These are phyloP conservation scores for Umbelopsis sp. DNA, from an alignment of 192 early-diverging fungal genomes.

Conservation along the genomic window DNA sequence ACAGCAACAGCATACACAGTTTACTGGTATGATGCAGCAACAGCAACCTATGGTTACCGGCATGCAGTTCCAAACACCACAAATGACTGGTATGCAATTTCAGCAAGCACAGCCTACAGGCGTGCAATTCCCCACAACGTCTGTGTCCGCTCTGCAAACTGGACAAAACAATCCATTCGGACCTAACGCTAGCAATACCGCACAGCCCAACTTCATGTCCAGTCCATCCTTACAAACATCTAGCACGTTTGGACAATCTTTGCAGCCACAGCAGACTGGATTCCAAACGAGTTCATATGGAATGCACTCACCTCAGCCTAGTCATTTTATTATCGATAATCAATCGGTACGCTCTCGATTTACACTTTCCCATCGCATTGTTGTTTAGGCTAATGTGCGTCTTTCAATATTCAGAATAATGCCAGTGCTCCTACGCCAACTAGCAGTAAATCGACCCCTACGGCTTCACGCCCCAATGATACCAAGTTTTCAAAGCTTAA, in stretches of 20 bases:
- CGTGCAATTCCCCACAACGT: conserved; percentile 14
- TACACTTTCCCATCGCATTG: too few species aligned
- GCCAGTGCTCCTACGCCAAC: background rate
- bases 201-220: background rate
- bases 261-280: conserved; percentile 8
- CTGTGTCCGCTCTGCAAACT: background rate
- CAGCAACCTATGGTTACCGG: conserved; percentile 14
- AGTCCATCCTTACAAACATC: conserved; percentile 14
- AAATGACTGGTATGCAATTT: conserved; percentile 19
- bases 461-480: background rate
- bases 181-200: background rate
- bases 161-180: conserved; percentile 21
- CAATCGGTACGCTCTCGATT: background rate
- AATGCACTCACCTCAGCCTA: conserved; percentile 14
- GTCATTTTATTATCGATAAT: background rate
- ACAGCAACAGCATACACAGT: background rate
- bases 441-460: conserved; percentile 7
- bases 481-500: conserved; percentile 4
- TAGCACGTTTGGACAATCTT: background rate
- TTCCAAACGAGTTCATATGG: background rate
- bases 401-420: background rate
- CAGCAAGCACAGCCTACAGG: conserved; percentile 2
- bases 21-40: conserved; percentile 13
- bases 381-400: too few species aligned
- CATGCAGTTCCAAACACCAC: conserved; percentile 25